phyloP scores from a whole-genome alignment of 768 basidiomycete species.

The Leccinum pellstonianum region DNA sequence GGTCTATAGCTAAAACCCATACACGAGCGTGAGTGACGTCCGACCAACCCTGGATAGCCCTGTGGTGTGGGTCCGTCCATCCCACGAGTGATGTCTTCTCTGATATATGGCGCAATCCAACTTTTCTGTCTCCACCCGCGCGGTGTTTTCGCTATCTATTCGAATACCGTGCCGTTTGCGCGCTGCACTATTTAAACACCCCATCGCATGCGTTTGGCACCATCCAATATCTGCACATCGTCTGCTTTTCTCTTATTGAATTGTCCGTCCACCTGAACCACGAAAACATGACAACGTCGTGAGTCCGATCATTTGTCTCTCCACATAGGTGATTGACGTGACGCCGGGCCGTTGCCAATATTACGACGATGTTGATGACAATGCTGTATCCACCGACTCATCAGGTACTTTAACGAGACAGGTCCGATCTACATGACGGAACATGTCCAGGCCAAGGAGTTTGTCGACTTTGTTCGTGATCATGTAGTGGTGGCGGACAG shows the following conservation, averaged over 20 bases:
- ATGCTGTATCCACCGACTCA: neutral
- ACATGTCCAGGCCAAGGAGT: conserved; percentile 5
- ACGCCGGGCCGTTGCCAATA: neutral
- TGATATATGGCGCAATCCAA: neutral
- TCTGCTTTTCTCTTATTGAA: neutral
- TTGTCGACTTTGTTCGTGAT: conserved; percentile 4
- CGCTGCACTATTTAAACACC: neutral
- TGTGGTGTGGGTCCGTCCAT: neutral
- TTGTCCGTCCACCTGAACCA: neutral
- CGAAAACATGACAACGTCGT: neutral
- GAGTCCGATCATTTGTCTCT: neutral
- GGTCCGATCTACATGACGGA: conserved; percentile 7
- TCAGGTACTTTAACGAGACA: conserved; percentile 13
- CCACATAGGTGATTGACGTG: neutral
- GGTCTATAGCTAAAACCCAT: neutral
- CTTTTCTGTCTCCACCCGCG: neutral
- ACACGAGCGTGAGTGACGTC: neutral
- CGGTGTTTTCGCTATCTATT: neutral
- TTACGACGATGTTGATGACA: neutral
- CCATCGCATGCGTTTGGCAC: neutral
- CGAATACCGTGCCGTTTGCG: neutral
- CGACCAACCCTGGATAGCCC: neutral
- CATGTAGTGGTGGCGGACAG: neutral
- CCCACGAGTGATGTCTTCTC: neutral
- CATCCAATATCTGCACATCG: neutral